Evolutionary conservation across 2,329 filamentous ascomycete species (phyloP).

Genomic region (Fusarium begoniae): DNA sequence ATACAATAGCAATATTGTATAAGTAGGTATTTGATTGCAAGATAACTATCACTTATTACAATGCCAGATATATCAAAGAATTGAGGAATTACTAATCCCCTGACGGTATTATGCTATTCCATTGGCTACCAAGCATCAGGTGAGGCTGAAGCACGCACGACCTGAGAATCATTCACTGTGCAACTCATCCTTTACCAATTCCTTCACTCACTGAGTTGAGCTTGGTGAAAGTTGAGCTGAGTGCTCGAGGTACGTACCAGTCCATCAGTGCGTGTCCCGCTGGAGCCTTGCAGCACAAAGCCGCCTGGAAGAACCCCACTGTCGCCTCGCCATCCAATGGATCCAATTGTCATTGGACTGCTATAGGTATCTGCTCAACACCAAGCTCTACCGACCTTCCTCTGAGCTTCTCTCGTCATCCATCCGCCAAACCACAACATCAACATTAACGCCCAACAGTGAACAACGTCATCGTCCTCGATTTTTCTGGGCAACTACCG

Average conservation of each 20-base stretch:
- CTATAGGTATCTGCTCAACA: conserved; percentile 25
- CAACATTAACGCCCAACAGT: conserved; percentile 7
- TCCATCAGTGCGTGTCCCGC: conserved; percentile 42
- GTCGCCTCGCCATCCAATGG: conserved; percentile 36
- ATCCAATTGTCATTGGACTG: conserved; percentile 25
- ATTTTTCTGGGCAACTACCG: neutral
- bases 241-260: conserved; percentile 3
- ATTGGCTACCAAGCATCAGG: neutral
- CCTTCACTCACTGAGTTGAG: neutral
- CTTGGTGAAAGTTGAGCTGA: neutral
- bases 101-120: neutral
- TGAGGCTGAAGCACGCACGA: neutral
- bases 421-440: conserved; percentile 28
- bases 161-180: neutral
- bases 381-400: conserved; percentile 31
- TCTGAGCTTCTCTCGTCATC: conserved; percentile 40
- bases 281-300: conserved; percentile 44
- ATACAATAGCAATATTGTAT: neutral
- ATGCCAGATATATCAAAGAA: neutral
- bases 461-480: neutral
- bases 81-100: neutral
- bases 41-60: too few relatives aligned
- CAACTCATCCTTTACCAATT: neutral
- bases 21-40: too few relatives aligned
- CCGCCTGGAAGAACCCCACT: conserved; percentile 22